These are phyloP conservation scores for Begonia peltatifolia DNA, from an alignment of 306 rosid species.

Conservation along the genomic window DNA sequence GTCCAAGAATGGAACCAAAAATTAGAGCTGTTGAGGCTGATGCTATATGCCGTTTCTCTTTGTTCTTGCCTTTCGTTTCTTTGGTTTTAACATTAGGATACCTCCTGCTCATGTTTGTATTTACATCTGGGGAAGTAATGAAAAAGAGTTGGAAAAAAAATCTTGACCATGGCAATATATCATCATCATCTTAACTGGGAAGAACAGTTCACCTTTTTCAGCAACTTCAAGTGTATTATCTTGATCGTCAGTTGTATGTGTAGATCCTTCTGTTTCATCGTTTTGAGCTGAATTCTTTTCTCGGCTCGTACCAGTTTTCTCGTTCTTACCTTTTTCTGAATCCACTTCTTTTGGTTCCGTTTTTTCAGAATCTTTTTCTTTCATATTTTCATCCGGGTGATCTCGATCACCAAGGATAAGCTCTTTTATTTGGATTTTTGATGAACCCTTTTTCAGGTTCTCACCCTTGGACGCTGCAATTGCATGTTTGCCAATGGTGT, in stretches of 20 bases:
- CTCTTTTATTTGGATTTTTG: too few relatives aligned
- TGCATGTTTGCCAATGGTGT: constrained; percentile 30
- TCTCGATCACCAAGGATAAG: too few relatives aligned
- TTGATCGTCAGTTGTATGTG: too few relatives aligned
- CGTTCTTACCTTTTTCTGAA: not conserved
- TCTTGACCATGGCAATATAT: not conserved
- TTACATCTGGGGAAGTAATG: constrained; percentile 21
- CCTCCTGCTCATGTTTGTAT: constrained; percentile 12
- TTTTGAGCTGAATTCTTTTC: too few relatives aligned
- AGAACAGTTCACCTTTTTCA: constrained; percentile 3
- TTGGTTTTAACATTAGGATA: constrained; percentile 1
- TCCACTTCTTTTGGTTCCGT: constrained; percentile 4
- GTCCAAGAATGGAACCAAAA: constrained; percentile 69
- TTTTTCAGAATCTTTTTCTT: constrained; percentile 3
- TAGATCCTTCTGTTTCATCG: too few relatives aligned
- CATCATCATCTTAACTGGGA: not conserved
- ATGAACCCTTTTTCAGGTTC: constrained; percentile 10
- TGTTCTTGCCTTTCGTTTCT: constrained; percentile 19
- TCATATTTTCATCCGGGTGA: too few relatives aligned
- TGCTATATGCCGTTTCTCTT: constrained; percentile 46
- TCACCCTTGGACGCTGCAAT: constrained; percentile 10
- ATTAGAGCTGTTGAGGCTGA: constrained; percentile 94
- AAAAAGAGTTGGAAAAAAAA: not conserved
- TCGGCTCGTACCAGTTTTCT: too few relatives aligned
- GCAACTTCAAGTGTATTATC: constrained; percentile 17